These are phyloP conservation scores for Teratosphaeria pseudoeucalypti DNA, from an alignment of 2,329 filamentous ascomycete species.

Conservation along the genomic window DNA sequence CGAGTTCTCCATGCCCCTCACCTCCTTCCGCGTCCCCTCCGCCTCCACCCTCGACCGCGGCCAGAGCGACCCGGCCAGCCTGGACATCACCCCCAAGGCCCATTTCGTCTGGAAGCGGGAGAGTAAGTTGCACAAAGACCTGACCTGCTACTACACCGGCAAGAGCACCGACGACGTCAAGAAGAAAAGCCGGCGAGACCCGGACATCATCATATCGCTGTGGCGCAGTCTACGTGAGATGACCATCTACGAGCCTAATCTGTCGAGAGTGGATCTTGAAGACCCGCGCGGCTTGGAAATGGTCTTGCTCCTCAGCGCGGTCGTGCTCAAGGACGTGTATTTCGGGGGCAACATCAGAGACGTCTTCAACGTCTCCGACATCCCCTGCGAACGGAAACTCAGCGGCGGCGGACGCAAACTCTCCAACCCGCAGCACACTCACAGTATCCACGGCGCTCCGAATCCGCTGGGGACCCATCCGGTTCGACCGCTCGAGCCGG, in stretches of 20 bases:
- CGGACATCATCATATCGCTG: conserved; percentile 88
- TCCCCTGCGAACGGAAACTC: conserved; percentile 22
- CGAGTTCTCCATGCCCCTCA: conserved; percentile 87
- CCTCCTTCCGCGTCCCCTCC: conserved; percentile 72
- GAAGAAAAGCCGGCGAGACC: conserved; percentile 60
- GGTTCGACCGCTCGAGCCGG: conserved; percentile 1
- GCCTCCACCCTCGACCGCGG: conserved; percentile 67
- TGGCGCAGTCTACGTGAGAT: conserved; percentile 67
- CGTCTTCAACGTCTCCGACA: conserved; percentile 62
- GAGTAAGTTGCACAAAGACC: conserved; percentile 72
- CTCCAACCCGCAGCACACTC: conserved; percentile 13
- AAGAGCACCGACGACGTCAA: conserved; percentile 55
- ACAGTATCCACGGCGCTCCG: conserved; percentile 10
- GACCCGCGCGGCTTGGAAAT: conserved; percentile 90
- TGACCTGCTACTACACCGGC: conserved; percentile 79
- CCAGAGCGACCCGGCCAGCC: conserved; percentile 48
- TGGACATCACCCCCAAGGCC: conserved; percentile 54
- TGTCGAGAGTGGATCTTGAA: conserved; percentile 82
- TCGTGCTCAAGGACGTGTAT: conserved; percentile 53
- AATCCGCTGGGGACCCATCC: conserved; percentile 8
- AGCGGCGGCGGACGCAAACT: conserved; percentile 15
- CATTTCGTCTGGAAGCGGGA: conserved; percentile 86
- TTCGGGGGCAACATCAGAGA: conserved; percentile 52
- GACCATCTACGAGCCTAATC: conserved; percentile 87
- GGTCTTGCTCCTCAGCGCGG: conserved; percentile 53